These are phyloP conservation scores for Tricholoma matsutake DNA, from an alignment of 768 basidiomycete genomes.

Conservation along the genomic window DNA sequence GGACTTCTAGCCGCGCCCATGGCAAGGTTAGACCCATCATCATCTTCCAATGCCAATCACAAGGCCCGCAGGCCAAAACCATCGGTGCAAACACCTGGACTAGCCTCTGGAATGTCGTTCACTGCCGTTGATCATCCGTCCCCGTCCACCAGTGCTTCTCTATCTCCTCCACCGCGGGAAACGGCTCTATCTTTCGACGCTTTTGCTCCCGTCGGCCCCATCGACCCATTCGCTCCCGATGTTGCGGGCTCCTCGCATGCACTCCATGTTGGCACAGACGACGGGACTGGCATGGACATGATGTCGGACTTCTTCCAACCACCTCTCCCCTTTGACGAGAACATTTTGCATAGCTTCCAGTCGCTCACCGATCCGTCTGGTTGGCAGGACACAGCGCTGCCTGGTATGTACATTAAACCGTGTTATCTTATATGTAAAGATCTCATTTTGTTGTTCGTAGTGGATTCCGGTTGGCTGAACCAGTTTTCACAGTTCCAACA, in stretches of 20 bases:
- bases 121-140: conserved; percentile 32
- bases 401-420: conserved; percentile 38
- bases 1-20: conserved; percentile 63
- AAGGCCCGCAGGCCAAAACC: conserved; percentile 13
- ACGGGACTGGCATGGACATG: conserved; percentile 22
- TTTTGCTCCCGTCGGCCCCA: conserved; percentile 40
- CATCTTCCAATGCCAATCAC: conserved; percentile 11
- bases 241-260: conserved; percentile 11
- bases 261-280: conserved; percentile 15
- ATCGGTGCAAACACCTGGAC: conserved; percentile 15
- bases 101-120: conserved; percentile 16
- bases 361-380: conserved; percentile 48
- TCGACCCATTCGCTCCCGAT: conserved; percentile 40
- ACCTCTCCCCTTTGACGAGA: conserved; percentile 54
- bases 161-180: conserved; percentile 45
- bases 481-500: conserved; percentile 37
- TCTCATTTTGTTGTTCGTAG: conserved; percentile 4
- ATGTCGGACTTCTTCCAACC: conserved; percentile 48
- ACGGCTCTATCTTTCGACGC: conserved; percentile 45
- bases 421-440: not conserved
- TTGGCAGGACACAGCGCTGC: conserved; percentile 54
- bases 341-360: conserved; percentile 61
- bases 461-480: conserved; percentile 34
- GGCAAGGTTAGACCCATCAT: conserved; percentile 32
- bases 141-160: conserved; percentile 38